A percentile compares a stretch with the other conserved stretches of the same genome.
Evolutionary conservation across 2,329 filamentous ascomycete genomes (phyloP).

Genomic region (Colletotrichum lupini): DNA sequence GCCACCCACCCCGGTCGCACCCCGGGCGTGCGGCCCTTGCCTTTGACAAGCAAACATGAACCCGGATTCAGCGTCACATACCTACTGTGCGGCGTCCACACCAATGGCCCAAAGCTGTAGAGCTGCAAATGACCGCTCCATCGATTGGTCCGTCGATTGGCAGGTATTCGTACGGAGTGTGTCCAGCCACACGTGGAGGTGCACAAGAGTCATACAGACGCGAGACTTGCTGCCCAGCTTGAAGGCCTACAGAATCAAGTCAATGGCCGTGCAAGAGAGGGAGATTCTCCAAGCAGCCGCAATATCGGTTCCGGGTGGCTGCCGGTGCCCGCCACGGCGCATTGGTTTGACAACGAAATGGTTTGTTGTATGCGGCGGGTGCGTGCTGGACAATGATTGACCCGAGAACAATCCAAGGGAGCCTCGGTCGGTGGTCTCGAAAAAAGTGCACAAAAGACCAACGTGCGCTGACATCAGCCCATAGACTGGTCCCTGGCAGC

Average conservation of each 20-base stretch:
- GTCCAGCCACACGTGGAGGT: background rate
- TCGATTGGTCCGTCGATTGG: background rate
- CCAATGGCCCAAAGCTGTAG: conserved; percentile 10
- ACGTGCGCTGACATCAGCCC: background rate
- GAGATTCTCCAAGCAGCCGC: background rate
- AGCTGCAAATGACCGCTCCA: conserved; percentile 1
- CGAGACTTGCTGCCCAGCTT: too few species aligned
- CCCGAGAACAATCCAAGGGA: background rate
- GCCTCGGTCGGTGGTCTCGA: background rate
- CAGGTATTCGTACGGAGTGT: background rate
- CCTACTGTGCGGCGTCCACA: background rate
- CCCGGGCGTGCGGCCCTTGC: background rate
- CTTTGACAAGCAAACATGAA: conserved; percentile 15
- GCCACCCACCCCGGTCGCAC: background rate
- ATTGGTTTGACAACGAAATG: background rate
- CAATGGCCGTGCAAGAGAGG: background rate
- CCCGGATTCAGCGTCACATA: background rate
- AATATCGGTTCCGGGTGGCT: background rate
- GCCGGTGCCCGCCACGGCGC: background rate
- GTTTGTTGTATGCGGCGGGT: background rate
- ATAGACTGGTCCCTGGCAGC: background rate
- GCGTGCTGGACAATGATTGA: background rate
- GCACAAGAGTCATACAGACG: too few species aligned
- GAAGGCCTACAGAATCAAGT: background rate
- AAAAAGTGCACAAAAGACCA: background rate